Conservation (phyloP, 176 grass and related monocot genomes). For the Triticum turgidum region DNA sequence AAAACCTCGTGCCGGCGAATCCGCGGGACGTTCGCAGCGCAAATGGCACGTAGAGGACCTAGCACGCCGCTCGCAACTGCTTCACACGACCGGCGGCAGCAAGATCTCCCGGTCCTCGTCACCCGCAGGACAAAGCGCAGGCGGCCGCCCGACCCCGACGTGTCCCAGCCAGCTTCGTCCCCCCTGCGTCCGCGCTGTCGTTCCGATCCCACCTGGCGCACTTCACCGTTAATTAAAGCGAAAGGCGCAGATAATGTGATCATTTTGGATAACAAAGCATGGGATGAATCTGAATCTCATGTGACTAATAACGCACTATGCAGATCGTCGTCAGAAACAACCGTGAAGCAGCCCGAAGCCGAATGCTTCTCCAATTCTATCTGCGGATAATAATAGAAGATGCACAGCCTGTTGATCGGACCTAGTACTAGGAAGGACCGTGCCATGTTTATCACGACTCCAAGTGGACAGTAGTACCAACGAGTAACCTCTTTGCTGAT, state of each 20-base stretch:
- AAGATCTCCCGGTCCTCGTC: not conserved
- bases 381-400: not conserved
- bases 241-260: not conserved
- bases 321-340: not conserved
- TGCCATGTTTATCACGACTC: not conserved
- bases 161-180: not conserved
- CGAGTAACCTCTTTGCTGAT: too few species aligned
- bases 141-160: not conserved
- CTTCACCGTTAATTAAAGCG: not conserved
- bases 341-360: not conserved
- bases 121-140: not conserved
- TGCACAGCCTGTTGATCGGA: not conserved
- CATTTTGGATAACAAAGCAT: not conserved
- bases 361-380: not conserved
- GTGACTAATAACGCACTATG: not conserved
- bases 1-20: not conserved
- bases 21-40: not conserved
- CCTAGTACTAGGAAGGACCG: too few species aligned
- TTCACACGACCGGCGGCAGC: not conserved
- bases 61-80: not conserved
- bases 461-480: too few species aligned
- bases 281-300: not conserved
- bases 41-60: conserved; percentile 18
- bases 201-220: not conserved
- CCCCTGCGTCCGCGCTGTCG: conserved; percentile 19